Percentiles rank a stretch among this genome's conserved stretches.
phyloP scores from a whole-genome alignment of 805 yeast genomes.

The Lipomyces chichibuensis region DNA sequence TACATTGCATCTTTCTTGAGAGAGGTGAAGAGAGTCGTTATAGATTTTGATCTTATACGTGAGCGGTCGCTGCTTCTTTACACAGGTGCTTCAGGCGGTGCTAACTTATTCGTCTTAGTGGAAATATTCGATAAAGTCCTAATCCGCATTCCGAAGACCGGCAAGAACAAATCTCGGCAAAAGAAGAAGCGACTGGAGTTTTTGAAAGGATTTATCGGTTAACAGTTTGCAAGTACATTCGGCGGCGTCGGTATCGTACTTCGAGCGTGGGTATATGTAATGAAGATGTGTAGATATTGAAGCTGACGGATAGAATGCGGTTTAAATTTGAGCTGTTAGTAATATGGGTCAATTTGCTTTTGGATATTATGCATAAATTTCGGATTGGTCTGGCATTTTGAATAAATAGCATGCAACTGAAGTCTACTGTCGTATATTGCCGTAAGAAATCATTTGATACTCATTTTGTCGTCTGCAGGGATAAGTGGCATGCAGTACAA shows the following conservation, averaged over 20 bases:
- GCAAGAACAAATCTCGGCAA: slow-evolving; percentile 42
- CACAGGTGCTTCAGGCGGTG: background rate
- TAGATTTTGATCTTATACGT: slow-evolving; percentile 33
- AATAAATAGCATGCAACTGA: background rate
- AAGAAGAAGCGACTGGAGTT: slow-evolving; percentile 45
- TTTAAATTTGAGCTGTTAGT: background rate
- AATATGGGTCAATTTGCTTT: background rate
- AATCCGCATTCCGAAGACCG: slow-evolving; percentile 42
- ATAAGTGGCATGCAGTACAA: too few species aligned
- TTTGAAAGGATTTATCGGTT: slow-evolving; percentile 39
- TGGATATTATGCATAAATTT: background rate
- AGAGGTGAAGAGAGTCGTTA: slow-evolving; percentile 41
- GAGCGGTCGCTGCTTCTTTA: background rate
- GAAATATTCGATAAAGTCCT: slow-evolving; percentile 44
- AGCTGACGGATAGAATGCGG: background rate
- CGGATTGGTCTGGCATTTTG: background rate
- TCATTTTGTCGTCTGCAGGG: background rate
- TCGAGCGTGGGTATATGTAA: background rate
- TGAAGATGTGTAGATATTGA: background rate
- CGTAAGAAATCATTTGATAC: background rate
- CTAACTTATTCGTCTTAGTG: slow-evolving; percentile 24
- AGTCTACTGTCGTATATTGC: background rate
- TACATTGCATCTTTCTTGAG: slow-evolving; percentile 49
- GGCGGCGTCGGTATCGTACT: background rate
- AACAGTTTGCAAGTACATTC: background rate